Percentiles rank a stretch among this genome's conserved stretches.
phyloP scores from a whole-genome alignment of 768 basidiomycete genomes.

The Leucocoprinus leucothites region DNA sequence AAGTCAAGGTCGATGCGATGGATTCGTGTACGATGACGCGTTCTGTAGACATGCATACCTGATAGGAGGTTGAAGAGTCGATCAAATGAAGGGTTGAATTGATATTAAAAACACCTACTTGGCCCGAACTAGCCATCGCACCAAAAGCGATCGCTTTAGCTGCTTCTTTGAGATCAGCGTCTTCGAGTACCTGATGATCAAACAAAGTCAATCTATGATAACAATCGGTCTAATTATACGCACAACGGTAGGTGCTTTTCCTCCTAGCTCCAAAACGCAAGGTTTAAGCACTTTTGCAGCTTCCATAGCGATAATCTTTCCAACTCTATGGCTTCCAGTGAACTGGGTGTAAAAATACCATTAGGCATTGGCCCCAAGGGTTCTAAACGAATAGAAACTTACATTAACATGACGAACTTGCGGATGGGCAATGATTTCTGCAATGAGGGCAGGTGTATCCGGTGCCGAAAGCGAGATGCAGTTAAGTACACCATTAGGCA shows the following conservation, averaged over 20 bases:
- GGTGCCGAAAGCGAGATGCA: conserved; percentile 45
- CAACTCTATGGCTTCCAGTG: conserved; percentile 54
- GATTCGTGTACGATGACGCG: neutral
- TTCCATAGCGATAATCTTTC: conserved; percentile 48
- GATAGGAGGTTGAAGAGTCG: neutral
- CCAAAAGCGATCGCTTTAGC: conserved; percentile 46
- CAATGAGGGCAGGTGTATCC: conserved; percentile 38
- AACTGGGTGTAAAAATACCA: conserved; percentile 31
- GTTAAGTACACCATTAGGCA: conserved; percentile 60
- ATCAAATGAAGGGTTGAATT: too few relatives aligned
- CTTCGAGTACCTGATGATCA: conserved; percentile 40
- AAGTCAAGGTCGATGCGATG: too few relatives aligned
- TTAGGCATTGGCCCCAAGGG: neutral
- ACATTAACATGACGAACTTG: conserved; percentile 52
- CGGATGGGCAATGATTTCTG: conserved; percentile 55
- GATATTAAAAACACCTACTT: conserved; percentile 12
- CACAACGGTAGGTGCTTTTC: conserved; percentile 51
- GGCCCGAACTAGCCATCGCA: conserved; percentile 46
- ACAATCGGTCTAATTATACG: conserved; percentile 15
- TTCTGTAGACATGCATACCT: neutral
- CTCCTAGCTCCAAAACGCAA: conserved; percentile 53
- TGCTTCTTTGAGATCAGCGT: conserved; percentile 51
- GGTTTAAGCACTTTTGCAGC: conserved; percentile 56
- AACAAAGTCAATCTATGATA: neutral
- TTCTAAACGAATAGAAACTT: conserved; percentile 11